Conservation (phyloP, 768 basidiomycete species). For the Suillus alpinus region DNA sequence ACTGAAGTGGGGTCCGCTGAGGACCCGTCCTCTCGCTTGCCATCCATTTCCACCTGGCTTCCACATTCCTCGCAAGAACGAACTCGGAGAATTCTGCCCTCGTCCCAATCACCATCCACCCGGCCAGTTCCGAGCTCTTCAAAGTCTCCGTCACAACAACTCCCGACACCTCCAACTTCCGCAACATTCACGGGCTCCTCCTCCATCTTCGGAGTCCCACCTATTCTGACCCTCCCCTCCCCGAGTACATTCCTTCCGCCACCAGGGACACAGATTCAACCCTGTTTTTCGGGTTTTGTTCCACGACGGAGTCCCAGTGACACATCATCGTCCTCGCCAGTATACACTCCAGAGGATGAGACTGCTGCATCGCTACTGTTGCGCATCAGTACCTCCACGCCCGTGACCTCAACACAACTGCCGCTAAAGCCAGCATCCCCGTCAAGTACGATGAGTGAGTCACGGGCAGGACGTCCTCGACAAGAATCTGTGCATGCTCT, state of each 20-base stretch:
- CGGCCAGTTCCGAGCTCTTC: slow-evolving; percentile 23
- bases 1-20: not conserved
- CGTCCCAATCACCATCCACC: slow-evolving; percentile 34
- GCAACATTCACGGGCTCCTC: slow-evolving; percentile 46
- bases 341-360: slow-evolving; percentile 59
- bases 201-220: slow-evolving; percentile 32
- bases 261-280: slow-evolving; percentile 14
- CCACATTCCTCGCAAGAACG: slow-evolving; percentile 27
- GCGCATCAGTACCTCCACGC: slow-evolving; percentile 52
- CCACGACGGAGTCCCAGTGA: slow-evolving; percentile 15
- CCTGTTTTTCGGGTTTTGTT: slow-evolving; percentile 21
- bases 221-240: slow-evolving; percentile 39
- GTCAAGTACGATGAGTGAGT: not conserved
- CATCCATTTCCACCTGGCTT: slow-evolving; percentile 70
- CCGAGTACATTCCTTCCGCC: slow-evolving; percentile 21
- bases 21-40: slow-evolving; percentile 40
- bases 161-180: slow-evolving; percentile 59
- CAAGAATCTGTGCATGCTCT: slow-evolving; percentile 13
- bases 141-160: slow-evolving; percentile 26
- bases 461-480: not conserved
- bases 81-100: slow-evolving; percentile 22
- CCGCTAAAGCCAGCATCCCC: not conserved
- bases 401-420: slow-evolving; percentile 14
- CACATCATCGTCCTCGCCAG: slow-evolving; percentile 23
- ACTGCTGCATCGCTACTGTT: slow-evolving; percentile 64